Evolutionary conservation across 495 filamentous ascomycete genomes (phyloP).

Genomic region (Articulospora tetracladia): DNA sequence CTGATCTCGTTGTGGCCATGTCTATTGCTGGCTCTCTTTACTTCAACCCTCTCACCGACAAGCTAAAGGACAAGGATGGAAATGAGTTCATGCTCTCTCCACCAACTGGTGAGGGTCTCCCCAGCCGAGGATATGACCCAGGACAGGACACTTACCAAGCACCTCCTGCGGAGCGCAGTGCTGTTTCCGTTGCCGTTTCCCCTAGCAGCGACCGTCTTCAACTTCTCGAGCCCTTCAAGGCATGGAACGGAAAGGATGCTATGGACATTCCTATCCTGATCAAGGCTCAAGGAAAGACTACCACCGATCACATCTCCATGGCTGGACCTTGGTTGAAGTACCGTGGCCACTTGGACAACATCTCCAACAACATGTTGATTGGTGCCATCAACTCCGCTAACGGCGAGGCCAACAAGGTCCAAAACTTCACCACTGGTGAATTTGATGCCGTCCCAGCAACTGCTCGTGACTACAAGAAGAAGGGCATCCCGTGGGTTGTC

Average conservation of each 20-base stretch:
- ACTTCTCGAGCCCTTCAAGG: conserved; percentile 76
- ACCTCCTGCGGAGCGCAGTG: conserved; percentile 72
- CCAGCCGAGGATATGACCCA: conserved; percentile 80
- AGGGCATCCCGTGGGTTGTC: conserved; percentile 94
- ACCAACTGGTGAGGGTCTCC: conserved; percentile 81
- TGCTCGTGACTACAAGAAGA: conserved; percentile 97
- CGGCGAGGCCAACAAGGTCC: conserved; percentile 96
- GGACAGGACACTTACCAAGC: conserved; percentile 97
- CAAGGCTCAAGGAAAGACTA: conserved; percentile 98
- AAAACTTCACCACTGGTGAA: conserved; percentile 81
- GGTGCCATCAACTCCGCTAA: conserved; percentile 95
- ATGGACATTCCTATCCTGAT: conserved; percentile 88
- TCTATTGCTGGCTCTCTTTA: conserved; percentile 84
- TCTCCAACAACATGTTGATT: conserved; percentile 99
- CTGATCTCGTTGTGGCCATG: conserved; percentile 92
- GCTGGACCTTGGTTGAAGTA: conserved; percentile 99
- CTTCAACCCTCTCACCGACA: conserved; percentile 97
- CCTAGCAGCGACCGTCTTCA: conserved; percentile 92
- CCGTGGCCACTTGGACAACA: conserved; percentile 99
- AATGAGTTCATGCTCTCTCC: conserved; percentile 86
- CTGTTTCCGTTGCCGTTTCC: conserved; percentile 77
- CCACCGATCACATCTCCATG: conserved; percentile 99
- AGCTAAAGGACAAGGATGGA: conserved; percentile 92
- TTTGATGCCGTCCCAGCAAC: conserved; percentile 88
- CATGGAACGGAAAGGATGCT: conserved; percentile 96